Percentiles rank a stretch among this genome's conserved stretches.
phyloP scores from a whole-genome alignment of 768 basidiomycete genomes.

The Cystobasidium tubakii region DNA sequence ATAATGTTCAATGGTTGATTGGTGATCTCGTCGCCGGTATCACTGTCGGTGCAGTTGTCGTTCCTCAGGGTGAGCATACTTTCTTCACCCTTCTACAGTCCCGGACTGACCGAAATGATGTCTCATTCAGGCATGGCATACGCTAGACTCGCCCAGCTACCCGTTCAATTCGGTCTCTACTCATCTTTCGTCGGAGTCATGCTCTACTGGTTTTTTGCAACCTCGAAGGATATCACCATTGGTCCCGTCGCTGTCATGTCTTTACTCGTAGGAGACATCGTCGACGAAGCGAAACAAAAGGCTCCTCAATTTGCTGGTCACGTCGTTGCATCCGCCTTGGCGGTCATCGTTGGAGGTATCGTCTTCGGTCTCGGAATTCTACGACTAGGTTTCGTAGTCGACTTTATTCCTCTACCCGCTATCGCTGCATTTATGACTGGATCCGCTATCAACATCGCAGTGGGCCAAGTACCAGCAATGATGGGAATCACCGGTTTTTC shows the following conservation, averaged over 20 bases:
- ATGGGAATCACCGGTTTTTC: constrained; percentile 64
- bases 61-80: constrained; percentile 69
- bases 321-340: constrained; percentile 73
- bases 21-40: constrained; percentile 51
- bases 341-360: constrained; percentile 84
- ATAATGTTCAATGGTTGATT: constrained; percentile 39
- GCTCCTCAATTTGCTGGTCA: constrained; percentile 54
- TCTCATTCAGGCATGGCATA: constrained; percentile 52
- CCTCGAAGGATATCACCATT: constrained; percentile 94
- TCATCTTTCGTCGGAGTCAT: constrained; percentile 84
- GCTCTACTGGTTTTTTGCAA: constrained; percentile 91
- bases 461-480: constrained; percentile 79
- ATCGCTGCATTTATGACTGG: constrained; percentile 80
- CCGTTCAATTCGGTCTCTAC: constrained; percentile 83
- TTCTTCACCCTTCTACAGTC: no score
- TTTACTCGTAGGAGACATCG: constrained; percentile 73
- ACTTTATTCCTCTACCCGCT: constrained; percentile 78
- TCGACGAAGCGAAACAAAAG: constrained; percentile 57
- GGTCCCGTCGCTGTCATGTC: constrained; percentile 99
- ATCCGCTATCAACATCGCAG: constrained; percentile 69
- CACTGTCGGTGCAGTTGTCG: constrained; percentile 90
- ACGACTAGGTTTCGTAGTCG: constrained; percentile 86
- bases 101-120: no score
- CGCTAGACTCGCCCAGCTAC: constrained; percentile 63
- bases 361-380: constrained; percentile 82